Evolutionary conservation across 305 asterid species (phyloP).

Genomic region (Fraxinus greggii): DNA sequence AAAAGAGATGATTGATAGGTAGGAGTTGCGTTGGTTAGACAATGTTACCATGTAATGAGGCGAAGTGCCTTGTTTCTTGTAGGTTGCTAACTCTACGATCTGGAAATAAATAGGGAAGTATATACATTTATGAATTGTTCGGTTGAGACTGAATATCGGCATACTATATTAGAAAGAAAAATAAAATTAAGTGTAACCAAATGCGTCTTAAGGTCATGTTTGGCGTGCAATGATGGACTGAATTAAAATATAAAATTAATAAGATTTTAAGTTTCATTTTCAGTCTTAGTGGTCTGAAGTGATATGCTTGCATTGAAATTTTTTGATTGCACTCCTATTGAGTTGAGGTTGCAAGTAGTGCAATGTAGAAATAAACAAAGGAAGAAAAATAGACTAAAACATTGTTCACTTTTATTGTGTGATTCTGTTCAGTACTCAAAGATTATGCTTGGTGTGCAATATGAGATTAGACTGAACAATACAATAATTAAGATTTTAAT

Average conservation of each 20-base stretch:
- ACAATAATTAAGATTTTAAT: not conserved
- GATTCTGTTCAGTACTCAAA: not conserved
- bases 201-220: not conserved
- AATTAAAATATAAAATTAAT: not conserved
- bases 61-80: not conserved
- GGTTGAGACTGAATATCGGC: not conserved
- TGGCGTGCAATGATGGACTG: not conserved
- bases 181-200: not conserved
- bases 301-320: not conserved
- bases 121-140: not conserved
- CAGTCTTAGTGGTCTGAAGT: not conserved
- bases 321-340: not conserved
- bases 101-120: not conserved
- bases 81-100: not conserved
- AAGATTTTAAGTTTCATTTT: not conserved
- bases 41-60: not conserved
- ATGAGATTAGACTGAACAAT: not conserved
- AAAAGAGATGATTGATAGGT: not conserved
- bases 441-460: not conserved
- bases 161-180: not conserved
- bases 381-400: not conserved
- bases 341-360: not conserved
- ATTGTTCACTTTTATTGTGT: not conserved
- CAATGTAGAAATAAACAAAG: not conserved
- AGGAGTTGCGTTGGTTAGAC: not conserved